Evolutionary conservation across 1,284 basidiomycete genomes (phyloP).

Genomic region (Melampsora medusae): DNA sequence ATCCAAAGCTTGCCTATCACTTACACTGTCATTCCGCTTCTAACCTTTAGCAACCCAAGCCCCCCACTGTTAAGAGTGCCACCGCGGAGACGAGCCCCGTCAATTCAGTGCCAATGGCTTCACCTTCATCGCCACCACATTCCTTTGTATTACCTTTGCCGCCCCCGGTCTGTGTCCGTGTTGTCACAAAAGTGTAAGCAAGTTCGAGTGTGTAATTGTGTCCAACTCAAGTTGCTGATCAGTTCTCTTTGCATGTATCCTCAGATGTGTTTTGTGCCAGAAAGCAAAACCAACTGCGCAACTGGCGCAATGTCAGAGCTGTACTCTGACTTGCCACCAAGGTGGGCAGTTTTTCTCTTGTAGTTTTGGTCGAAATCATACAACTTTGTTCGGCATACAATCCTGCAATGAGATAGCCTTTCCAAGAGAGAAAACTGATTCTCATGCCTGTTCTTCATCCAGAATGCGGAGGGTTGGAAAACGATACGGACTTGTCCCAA

Average conservation of each 20-base stretch:
- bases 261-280: constrained; percentile 35
- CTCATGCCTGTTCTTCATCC: background rate
- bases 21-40: background rate
- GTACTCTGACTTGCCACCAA: constrained; percentile 24
- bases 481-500: background rate
- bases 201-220: too few species aligned
- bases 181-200: background rate
- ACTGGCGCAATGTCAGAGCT: constrained; percentile 31
- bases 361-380: background rate
- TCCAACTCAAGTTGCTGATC: background rate
- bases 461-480: constrained; percentile 38
- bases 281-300: constrained; percentile 15
- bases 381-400: too few species aligned
- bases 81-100: background rate
- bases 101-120: background rate
- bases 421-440: too few species aligned
- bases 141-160: constrained; percentile 2
- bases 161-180: background rate
- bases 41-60: background rate
- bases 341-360: background rate
- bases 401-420: too few species aligned
- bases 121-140: constrained; percentile 11
- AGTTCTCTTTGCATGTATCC: background rate
- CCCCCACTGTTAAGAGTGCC: background rate
- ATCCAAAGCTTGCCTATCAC: background rate